Evolutionary conservation across 2,329 filamentous ascomycete species (phyloP).

Genomic region (Pseudogymnoascus verrucosus): DNA sequence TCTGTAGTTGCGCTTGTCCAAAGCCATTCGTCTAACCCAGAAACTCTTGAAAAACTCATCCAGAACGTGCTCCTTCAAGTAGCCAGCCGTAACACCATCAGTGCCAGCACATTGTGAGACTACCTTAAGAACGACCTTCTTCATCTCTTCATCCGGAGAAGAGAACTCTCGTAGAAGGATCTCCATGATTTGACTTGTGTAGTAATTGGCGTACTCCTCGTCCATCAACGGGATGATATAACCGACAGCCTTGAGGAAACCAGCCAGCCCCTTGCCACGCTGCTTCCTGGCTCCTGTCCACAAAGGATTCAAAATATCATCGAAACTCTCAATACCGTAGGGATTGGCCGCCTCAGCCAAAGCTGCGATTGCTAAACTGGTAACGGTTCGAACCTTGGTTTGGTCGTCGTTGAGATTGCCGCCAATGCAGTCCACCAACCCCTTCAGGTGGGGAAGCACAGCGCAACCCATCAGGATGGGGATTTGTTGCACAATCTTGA

Average conservation of each 20-base stretch:
- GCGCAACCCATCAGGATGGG: constrained; percentile 98
- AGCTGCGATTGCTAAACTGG: constrained; percentile 87
- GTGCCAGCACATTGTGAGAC: constrained; percentile 93
- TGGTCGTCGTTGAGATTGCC: constrained; percentile 96
- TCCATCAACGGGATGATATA: constrained; percentile 99
- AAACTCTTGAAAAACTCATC: constrained; percentile 98
- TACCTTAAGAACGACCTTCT: constrained; percentile 97
- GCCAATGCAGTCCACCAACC: constrained; percentile 90
- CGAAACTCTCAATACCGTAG: constrained; percentile 98
- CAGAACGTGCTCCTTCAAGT: constrained; percentile 90
- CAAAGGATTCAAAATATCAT: constrained; percentile 91
- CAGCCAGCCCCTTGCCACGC: constrained; percentile 88
- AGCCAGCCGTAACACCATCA: constrained; percentile 87
- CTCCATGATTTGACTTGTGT: constrained; percentile 98
- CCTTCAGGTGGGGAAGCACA: constrained; percentile 89
- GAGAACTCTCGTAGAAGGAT: constrained; percentile 93
- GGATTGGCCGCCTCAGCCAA: constrained; percentile 94
- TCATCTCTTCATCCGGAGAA: constrained; percentile 98
- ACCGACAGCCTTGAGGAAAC: constrained; percentile 93
- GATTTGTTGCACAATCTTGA: constrained; percentile 98
- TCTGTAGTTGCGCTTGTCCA: constrained; percentile 95
- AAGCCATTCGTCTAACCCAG: constrained; percentile 93
- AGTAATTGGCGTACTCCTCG: constrained; percentile 98
- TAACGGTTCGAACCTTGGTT: constrained; percentile 94
- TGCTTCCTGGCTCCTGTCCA: constrained; percentile 97